Conservation (phyloP, 345 rosid species). For the Bretschneidera sinensis region DNA sequence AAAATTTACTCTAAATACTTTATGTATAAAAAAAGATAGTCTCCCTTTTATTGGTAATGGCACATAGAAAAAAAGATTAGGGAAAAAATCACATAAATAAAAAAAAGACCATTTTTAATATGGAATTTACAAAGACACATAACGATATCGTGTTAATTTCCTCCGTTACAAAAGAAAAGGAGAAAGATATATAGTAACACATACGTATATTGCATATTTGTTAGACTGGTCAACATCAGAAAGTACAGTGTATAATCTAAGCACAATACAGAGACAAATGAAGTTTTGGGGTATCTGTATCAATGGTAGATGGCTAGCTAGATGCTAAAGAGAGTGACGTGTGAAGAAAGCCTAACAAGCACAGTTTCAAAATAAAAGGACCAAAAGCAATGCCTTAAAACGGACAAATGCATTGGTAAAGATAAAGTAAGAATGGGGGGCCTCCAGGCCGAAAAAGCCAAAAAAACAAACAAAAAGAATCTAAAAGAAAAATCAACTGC, state of each 20-base stretch:
- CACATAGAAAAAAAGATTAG: too few relatives aligned
- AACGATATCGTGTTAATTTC: too few relatives aligned
- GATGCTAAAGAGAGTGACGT: conserved; percentile 15
- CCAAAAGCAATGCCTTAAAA: conserved; percentile 11
- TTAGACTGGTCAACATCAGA: too few relatives aligned
- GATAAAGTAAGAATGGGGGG: conserved; percentile 7
- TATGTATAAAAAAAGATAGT: too few relatives aligned
- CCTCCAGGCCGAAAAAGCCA: conserved; percentile 14
- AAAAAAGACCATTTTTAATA: too few relatives aligned
- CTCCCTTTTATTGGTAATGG: too few relatives aligned
- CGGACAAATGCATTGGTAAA: conserved; percentile 1
- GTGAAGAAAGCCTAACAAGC: conserved; percentile 1
- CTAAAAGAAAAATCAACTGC: conserved; percentile 11
- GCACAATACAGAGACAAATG: neutral
- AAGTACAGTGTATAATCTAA: neutral
- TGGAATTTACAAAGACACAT: too few relatives aligned
- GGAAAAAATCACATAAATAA: too few relatives aligned
- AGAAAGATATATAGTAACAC: too few relatives aligned
- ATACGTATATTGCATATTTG: too few relatives aligned
- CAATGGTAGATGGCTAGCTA: neutral
- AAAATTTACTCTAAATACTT: too few relatives aligned
- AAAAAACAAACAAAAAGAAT: conserved; percentile 6
- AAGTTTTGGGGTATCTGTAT: neutral
- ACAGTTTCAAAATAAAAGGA: conserved; percentile 9
- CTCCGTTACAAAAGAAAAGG: too few relatives aligned